Conservation (phyloP, 202 grass and related monocot species). For the Sporobolus alterniflorus region DNA sequence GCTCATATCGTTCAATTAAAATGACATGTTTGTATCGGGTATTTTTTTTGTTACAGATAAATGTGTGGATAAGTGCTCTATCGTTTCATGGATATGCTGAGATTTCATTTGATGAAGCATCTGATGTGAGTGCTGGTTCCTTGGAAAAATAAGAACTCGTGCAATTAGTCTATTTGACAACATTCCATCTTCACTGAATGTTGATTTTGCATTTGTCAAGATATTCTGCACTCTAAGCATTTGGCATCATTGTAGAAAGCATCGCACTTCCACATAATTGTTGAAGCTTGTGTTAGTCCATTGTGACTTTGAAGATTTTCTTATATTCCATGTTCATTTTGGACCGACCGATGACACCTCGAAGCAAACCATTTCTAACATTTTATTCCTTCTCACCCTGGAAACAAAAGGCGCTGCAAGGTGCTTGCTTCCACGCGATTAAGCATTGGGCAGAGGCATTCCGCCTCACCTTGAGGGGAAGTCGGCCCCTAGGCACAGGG, state of each 20-base stretch:
- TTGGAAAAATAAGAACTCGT: background rate
- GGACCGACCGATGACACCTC: background rate
- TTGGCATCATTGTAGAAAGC: background rate
- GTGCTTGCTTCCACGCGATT: no score
- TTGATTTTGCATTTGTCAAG: background rate
- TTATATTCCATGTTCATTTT: background rate
- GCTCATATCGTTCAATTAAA: conserved; percentile 15
- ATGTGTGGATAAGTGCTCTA: conserved; percentile 81
- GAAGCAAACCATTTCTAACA: background rate
- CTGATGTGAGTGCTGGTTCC: conserved; percentile 64
- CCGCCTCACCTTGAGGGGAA: no score
- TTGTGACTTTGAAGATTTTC: background rate
- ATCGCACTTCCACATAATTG: background rate
- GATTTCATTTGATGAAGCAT: conserved; percentile 71
- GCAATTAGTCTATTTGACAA: background rate
- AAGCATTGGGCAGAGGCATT: no score
- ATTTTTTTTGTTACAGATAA: conserved; percentile 72
- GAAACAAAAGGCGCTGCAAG: no score
- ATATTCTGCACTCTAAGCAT: background rate
- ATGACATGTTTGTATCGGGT: conserved; percentile 18
- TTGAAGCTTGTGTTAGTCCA: background rate
- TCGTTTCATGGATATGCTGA: conserved; percentile 93
- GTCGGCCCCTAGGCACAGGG: no score
- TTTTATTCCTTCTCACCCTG: no score
- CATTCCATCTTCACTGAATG: background rate